phyloP scores from a whole-genome alignment of 805 yeast species.

The Pichia paraexigua region DNA sequence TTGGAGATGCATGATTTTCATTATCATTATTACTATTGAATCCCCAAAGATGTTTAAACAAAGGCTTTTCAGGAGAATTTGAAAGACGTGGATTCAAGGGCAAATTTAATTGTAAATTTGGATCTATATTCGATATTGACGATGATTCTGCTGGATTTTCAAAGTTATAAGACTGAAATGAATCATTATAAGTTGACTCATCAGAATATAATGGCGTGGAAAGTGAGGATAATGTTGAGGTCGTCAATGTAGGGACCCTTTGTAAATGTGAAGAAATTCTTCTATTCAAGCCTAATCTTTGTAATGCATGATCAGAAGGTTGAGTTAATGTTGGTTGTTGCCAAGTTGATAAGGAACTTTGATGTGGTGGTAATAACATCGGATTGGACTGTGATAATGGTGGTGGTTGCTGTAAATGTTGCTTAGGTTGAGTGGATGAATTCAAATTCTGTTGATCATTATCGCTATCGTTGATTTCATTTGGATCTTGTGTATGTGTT shows the following conservation, averaged over 20 bases:
- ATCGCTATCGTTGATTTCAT: background rate
- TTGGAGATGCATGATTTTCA: background rate
- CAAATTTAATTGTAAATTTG: background rate
- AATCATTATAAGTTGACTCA: background rate
- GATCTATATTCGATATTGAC: background rate
- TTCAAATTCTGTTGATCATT: background rate
- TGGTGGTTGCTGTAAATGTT: background rate
- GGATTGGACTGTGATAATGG: background rate
- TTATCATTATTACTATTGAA: background rate
- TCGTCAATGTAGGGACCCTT: background rate
- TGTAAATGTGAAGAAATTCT: conserved; percentile 3
- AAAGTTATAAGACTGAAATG: background rate
- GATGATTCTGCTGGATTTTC: background rate
- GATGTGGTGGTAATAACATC: background rate
- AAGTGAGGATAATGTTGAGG: background rate
- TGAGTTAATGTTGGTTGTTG: background rate
- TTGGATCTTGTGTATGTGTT: background rate
- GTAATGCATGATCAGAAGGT: conserved; percentile 7
- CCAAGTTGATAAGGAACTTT: background rate
- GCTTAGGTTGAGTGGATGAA: background rate
- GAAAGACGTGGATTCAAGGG: background rate
- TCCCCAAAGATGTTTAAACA: conserved; percentile 8
- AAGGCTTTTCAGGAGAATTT: conserved; percentile 1
- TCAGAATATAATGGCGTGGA: background rate
- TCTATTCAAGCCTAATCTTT: conserved; percentile 6